Evolutionary conservation across 2,329 filamentous ascomycete genomes (phyloP), one percentile per base, ranked within the genome.

Genomic region (Hypoxylon sp.): DNA sequence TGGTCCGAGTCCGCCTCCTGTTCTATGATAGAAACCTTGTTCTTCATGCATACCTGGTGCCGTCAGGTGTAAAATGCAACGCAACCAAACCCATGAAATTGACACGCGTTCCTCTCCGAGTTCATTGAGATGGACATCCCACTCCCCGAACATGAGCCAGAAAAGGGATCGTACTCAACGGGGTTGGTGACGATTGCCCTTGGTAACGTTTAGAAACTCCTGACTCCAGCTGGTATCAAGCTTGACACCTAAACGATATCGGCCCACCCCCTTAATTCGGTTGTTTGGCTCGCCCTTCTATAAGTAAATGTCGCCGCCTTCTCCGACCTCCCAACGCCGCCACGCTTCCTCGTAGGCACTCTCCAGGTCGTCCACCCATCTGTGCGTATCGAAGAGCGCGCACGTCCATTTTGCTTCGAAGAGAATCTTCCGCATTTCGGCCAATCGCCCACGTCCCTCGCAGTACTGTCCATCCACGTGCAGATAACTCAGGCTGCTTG

Each of bases 231-330:
- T 32, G 11, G 56, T 17, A 15, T 56, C 50, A 34, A 46, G 17
- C 24, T 46, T 13, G 26, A 52, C 24, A 61, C 26, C 26, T 26
- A 30, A 22, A 26, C 47, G 32, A 24, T 26, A 50, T 37, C 43
- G 24, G 41, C 30, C 28, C 20, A 32, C 41, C 47, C 43, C 32
- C 3, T 37, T 37, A 5, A n/a, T 37, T 15, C 32, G 13, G 24
- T 50, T 53, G 30, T 30, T 57, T 47, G 19, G 26, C 37, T 62
- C 50, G 47, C 28, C 28, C 15, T 50, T 56, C 58, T 72, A 72
- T 53, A 99, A 84, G 84, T 93, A 95, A 69, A 99, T 97, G 81
- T 99, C 95, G 7, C 94, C 94, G n/a, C 91, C 89, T 77, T 93
- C 87, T 11, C 93, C 94, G 41, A 81, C 83, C 39, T 94, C 93